Base-by-base conservation (phyloP, 1,284 basidiomycete genomes). In the Malassezia pachydermatis region DNA sequence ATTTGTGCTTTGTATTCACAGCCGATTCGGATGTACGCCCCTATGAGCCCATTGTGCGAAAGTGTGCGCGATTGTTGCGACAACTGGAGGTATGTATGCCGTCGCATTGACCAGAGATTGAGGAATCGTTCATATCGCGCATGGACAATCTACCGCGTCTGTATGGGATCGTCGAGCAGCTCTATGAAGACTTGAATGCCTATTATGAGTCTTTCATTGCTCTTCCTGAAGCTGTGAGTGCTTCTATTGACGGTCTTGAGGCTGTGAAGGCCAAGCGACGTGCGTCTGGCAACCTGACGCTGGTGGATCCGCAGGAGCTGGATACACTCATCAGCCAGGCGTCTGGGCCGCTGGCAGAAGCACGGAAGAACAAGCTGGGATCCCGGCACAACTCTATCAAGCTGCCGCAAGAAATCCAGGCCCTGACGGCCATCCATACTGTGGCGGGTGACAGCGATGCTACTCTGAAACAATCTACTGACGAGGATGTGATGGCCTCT, bases 131-230 rank as follows among this genome's bases (percentile, higher is more conserved):
- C 67, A 76, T 98, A 19, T 92, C 89, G 2, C 80, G 80, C 5
- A 77, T 83, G 1, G 75, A 79, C 40, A 84, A 82, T 5, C 80
- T 82, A 1, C 77, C 79, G 36, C 79, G 82, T 0, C 80, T 98
- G 43, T 81, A 85, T 59, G 81, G 83, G 5, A 84, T 98, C 48
- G 80, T 98, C 25, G 92, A 99, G 73, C 90, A 96, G 70, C 78
- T 99, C 0, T 96, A 89, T 61, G 90, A 95, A 67, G 94, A 99
- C 63, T 75, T 98, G 55, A 96, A 95, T 74, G 89, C 87, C 4
- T 98, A 94, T 74, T 65, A 62, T 48, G 69, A 71, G 45, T 56
- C 58, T 24, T 71, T 71, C 32, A 57, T 71, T 4, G 62, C 65
- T n/a, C 58, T 71, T 1, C 69, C 69, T 2, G 66, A 67, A 16